Evolutionary conservation across 768 basidiomycete species (phyloP).

Genomic region (Leccinum variicolor): DNA sequence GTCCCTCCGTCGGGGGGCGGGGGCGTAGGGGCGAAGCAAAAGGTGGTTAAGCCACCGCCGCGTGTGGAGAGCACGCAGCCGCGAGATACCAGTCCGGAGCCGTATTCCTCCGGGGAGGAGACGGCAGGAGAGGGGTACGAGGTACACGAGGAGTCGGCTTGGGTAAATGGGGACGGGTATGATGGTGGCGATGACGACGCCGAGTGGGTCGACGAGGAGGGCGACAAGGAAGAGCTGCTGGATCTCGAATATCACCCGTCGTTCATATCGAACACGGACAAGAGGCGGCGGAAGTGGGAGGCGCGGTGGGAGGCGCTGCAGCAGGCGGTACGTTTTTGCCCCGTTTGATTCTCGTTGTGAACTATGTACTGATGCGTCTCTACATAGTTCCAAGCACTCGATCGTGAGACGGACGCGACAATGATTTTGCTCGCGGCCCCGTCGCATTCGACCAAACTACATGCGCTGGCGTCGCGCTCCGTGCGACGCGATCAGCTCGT

Average conservation of each 20-base stretch:
- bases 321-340: slow-evolving; percentile 52
- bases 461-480: slow-evolving; percentile 62
- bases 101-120: slow-evolving; percentile 73
- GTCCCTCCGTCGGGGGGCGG: slow-evolving; percentile 4
- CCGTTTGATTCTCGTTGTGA: neutral
- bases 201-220: slow-evolving; percentile 74
- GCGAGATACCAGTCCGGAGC: slow-evolving; percentile 76
- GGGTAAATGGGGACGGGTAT: slow-evolving; percentile 25
- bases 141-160: slow-evolving; percentile 39
- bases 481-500: slow-evolving; percentile 56
- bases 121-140: slow-evolving; percentile 66
- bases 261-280: slow-evolving; percentile 63
- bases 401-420: slow-evolving; percentile 78
- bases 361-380: neutral
- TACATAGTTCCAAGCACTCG: slow-evolving; percentile 68
- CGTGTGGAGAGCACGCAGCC: slow-evolving; percentile 83
- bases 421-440: slow-evolving; percentile 73
- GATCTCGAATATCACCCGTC: slow-evolving; percentile 75
- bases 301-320: slow-evolving; percentile 70
- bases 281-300: slow-evolving; percentile 70
- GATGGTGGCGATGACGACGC: slow-evolving; percentile 34
- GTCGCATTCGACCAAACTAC: slow-evolving; percentile 65
- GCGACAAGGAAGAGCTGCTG: slow-evolving; percentile 66
- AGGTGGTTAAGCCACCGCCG: slow-evolving; percentile 60
- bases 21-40: slow-evolving; percentile 17